Percentiles rank a stretch among this genome's conserved stretches.
These are phyloP conservation scores for Malus hybrid DNA, from an alignment of 331 rosid species.

Conservation along the genomic window DNA sequence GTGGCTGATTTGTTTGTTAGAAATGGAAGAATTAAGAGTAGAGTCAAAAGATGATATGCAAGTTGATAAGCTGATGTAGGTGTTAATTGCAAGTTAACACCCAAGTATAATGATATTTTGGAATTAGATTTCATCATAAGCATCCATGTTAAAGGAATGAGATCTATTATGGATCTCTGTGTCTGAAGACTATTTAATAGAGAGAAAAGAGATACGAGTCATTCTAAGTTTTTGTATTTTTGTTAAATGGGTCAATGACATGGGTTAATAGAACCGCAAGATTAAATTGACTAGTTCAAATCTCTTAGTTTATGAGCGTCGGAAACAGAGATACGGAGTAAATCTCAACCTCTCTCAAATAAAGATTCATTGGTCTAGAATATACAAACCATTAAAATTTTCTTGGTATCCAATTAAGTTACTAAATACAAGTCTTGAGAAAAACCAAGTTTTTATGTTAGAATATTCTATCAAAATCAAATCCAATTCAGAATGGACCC, in stretches of 20 bases:
- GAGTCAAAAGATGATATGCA: neutral
- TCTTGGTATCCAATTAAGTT: neutral
- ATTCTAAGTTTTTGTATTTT: too few species aligned
- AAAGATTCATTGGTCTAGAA: neutral
- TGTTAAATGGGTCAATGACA: too few species aligned
- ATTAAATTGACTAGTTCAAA: too few species aligned
- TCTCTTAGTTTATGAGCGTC: too few species aligned
- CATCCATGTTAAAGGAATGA: neutral
- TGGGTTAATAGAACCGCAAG: too few species aligned
- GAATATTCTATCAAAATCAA: too few species aligned
- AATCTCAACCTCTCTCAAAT: too few species aligned
- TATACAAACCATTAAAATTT: neutral
- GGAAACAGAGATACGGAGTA: too few species aligned
- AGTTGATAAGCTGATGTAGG: neutral
- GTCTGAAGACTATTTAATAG: too few species aligned
- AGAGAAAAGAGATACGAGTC: too few species aligned
- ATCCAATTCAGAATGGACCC: neutral
- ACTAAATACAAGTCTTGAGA: neutral
- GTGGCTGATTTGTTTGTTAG: neutral
- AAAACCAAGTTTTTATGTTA: neutral
- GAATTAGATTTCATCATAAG: neutral
- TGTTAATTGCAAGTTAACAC: conserved; percentile 5
- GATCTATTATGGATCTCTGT: too few species aligned
- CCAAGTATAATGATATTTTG: too few species aligned
- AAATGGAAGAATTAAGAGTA: neutral